These are phyloP conservation scores for Tephrocybe sp. DNA, from an alignment of 768 basidiomycete genomes.

Conservation along the genomic window DNA sequence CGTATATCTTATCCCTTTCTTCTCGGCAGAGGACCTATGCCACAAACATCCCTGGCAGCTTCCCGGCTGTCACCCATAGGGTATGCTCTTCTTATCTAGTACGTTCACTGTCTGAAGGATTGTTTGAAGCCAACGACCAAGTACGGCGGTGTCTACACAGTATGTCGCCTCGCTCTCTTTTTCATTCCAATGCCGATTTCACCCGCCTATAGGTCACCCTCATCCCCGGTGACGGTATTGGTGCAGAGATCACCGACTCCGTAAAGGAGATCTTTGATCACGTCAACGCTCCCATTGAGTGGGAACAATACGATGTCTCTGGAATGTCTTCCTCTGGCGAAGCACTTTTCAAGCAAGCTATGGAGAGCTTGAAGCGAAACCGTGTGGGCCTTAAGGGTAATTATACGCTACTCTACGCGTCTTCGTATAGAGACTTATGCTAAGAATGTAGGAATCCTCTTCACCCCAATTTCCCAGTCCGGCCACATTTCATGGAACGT, in stretches of 20 bases:
- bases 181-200: constrained; percentile 21
- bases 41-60: constrained; percentile 76
- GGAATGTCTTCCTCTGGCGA: constrained; percentile 94
- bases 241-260: constrained; percentile 94
- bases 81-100: constrained; percentile 39
- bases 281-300: constrained; percentile 97
- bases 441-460: constrained; percentile 77
- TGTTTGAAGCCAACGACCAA: constrained; percentile 71
- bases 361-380: constrained; percentile 97
- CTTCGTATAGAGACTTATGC: not conserved
- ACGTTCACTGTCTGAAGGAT: constrained; percentile 10
- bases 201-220: constrained; percentile 72
- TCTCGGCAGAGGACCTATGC: constrained; percentile 53
- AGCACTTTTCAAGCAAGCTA: constrained; percentile 93
- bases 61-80: constrained; percentile 70
- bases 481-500: constrained; percentile 99
- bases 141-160: constrained; percentile 91
- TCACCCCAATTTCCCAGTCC: constrained; percentile 93
- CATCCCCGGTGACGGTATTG: constrained; percentile 97
- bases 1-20: not conserved
- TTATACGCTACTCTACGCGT: constrained; percentile 16
- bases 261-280: constrained; percentile 99
- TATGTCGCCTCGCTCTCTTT: constrained; percentile 33
- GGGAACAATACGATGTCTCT: constrained; percentile 98
- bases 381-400: constrained; percentile 96